These are phyloP conservation scores for Astrephomene gubernaculifera DNA, from an alignment of 139 green algal genomes.

Conservation along the genomic window DNA sequence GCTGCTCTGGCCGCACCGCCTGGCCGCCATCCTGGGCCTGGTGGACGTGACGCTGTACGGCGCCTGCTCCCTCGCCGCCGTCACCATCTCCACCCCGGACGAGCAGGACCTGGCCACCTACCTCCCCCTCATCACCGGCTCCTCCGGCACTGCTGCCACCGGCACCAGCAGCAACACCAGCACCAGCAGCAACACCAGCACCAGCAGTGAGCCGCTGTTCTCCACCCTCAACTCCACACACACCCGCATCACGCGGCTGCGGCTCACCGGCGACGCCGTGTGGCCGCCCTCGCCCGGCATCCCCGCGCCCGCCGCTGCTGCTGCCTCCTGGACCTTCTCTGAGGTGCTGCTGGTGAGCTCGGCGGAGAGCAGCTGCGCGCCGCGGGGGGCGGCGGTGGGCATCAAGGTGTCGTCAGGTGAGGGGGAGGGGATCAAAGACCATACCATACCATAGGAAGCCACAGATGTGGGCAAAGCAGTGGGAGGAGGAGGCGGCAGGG, in stretches of 20 bases:
- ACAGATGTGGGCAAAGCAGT: no score
- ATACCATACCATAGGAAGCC: no score
- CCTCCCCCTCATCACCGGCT: not conserved
- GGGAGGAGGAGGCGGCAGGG: no score
- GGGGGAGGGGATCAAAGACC: not conserved
- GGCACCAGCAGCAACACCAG: no score
- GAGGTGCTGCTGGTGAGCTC: not conserved
- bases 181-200: not conserved
- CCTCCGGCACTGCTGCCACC: no score
- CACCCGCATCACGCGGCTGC: not conserved
- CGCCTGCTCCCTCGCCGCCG: not conserved
- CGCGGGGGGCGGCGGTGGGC: not conserved
- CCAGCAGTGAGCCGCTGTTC: not conserved
- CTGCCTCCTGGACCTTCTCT: not conserved
- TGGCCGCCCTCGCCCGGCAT: conserved; percentile 1
- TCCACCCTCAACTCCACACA: not conserved
- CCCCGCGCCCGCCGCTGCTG: not conserved
- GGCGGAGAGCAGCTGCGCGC: not conserved
- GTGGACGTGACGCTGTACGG: not conserved
- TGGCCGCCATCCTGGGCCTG: conserved; percentile 13
- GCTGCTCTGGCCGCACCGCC: conserved; percentile 27
- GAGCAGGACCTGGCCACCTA: not conserved
- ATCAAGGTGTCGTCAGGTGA: not conserved
- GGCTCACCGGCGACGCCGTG: not conserved
- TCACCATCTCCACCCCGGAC: not conserved